These are phyloP conservation scores for Hypoxylon sp. DNA, from an alignment of 2,329 filamentous ascomycete species.

Conservation along the genomic window DNA sequence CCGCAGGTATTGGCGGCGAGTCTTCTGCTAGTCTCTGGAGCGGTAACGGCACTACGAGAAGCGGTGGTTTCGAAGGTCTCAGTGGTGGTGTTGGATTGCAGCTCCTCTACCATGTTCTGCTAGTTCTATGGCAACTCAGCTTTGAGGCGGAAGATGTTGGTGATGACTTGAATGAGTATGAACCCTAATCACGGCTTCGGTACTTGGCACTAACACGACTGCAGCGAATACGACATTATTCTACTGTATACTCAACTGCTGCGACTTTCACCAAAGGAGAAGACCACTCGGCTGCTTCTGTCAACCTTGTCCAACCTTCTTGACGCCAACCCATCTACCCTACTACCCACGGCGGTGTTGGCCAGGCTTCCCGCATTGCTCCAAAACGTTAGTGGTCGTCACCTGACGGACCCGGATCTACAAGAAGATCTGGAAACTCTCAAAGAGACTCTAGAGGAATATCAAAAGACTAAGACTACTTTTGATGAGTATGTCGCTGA, in stretches of 20 bases:
- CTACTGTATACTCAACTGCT: slow-evolving; percentile 92
- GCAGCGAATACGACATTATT: slow-evolving; percentile 90
- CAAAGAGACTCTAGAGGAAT: slow-evolving; percentile 71
- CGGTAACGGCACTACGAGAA: slow-evolving; percentile 60
- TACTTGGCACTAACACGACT: slow-evolving; percentile 40
- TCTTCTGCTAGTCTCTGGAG: slow-evolving; percentile 70
- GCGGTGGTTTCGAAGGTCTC: slow-evolving; percentile 69
- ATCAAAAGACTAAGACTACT: slow-evolving; percentile 76
- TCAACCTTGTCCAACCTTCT: slow-evolving; percentile 91
- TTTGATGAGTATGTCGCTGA: slow-evolving; percentile 92
- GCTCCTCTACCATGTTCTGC: slow-evolving; percentile 89
- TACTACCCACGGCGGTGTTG: slow-evolving; percentile 85
- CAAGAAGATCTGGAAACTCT: slow-evolving; percentile 68
- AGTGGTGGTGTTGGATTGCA: slow-evolving; percentile 91
- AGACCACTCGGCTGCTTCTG: slow-evolving; percentile 90
- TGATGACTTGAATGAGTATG: slow-evolving; percentile 85
- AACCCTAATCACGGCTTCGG: slow-evolving; percentile 23
- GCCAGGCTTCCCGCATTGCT: slow-evolving; percentile 78
- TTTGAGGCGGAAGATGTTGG: slow-evolving; percentile 83
- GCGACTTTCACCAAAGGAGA: slow-evolving; percentile 93
- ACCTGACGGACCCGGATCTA: slow-evolving; percentile 71
- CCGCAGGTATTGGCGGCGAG: slow-evolving; percentile 74
- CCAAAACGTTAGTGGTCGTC: slow-evolving; percentile 68
- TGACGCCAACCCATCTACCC: slow-evolving; percentile 70
- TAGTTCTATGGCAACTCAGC: slow-evolving; percentile 96